Evolutionary conservation across 2,329 filamentous ascomycete genomes (phyloP).

Genomic region (Neonectria hederae): DNA sequence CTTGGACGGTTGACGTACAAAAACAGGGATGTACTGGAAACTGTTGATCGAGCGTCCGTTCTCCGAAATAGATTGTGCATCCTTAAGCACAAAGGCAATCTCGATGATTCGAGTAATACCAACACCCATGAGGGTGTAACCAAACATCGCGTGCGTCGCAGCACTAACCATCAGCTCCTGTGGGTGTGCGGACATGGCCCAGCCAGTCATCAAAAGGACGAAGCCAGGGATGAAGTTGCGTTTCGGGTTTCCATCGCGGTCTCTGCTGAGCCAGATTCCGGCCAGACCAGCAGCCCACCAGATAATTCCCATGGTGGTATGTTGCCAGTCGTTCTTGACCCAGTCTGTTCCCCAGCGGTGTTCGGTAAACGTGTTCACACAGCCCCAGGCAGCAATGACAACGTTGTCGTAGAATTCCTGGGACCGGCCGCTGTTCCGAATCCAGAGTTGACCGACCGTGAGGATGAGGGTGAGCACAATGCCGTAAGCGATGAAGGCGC

Average conservation of each 20-base stretch:
- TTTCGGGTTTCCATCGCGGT: slow-evolving; percentile 84
- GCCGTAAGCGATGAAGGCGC: slow-evolving; percentile 94
- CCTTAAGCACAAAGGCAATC: slow-evolving; percentile 85
- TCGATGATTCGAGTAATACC: slow-evolving; percentile 88
- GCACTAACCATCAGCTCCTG: slow-evolving; percentile 86
- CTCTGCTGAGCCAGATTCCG: slow-evolving; percentile 90
- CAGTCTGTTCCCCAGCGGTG: slow-evolving; percentile 91
- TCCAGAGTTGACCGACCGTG: slow-evolving; percentile 87
- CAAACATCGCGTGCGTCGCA: slow-evolving; percentile 89
- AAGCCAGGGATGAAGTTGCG: slow-evolving; percentile 93
- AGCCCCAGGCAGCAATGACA: slow-evolving; percentile 93
- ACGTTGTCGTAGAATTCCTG: slow-evolving; percentile 97
- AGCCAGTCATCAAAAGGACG: slow-evolving; percentile 91
- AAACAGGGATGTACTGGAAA: slow-evolving; percentile 65
- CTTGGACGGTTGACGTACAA: slow-evolving; percentile 55
- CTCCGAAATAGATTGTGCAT: slow-evolving; percentile 71
- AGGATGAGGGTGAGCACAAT: slow-evolving; percentile 87
- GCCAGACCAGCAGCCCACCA: slow-evolving; percentile 97
- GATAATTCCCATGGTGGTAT: slow-evolving; percentile 99
- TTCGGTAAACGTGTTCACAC: slow-evolving; percentile 97
- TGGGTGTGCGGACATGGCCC: slow-evolving; percentile 93
- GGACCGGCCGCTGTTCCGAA: slow-evolving; percentile 82
- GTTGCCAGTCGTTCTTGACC: slow-evolving; percentile 94
- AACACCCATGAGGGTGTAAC: slow-evolving; percentile 93
- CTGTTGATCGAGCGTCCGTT: slow-evolving; percentile 75